Evolutionary conservation across 1,284 basidiomycete genomes (phyloP), one percentile per base, ranked within the genome.

Genomic region (Ganoderma lingzhi): DNA sequence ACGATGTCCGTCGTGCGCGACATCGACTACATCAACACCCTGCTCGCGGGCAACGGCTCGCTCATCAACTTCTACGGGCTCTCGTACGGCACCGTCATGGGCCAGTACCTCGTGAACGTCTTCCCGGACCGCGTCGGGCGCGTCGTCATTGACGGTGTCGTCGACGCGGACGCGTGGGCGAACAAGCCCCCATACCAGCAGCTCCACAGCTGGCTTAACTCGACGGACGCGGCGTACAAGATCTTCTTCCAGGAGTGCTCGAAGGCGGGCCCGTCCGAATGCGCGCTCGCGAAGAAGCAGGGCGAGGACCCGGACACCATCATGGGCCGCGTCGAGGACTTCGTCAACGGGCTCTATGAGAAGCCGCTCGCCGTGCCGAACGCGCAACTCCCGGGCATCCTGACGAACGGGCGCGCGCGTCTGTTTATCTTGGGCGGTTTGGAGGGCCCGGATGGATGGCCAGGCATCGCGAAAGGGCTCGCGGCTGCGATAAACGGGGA

Each of bases 1-100:
- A 85, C 84, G 0, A 78, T 78, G 42, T 82, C 78, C 2, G 84
- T 85, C 32, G 82, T 80, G 2, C 76, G 83, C 45, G 84, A 85
- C 72, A 80, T 85, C 41, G 83, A 83, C 70, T 81, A 80, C 67
- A 84, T 85, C 72, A 78, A 79, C 0, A 76, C 70, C 23, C 69
- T 78, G 1, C 75, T 85, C 4, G 83, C 84, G n/a, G 84, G 84
- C 1, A 71, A 81, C 19, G 79, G 82, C 45, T 78, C 80, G 0
- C 75, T 80, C 45, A 85, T 86, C 32, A 76, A 78, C 66, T 76
- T 75, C 72, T 78, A 70, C 30, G 77, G 77, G n/a, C 56, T 70
- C 6, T 76, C 74, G 14, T 78, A 78, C 51, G 77, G 77, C 3
- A 72, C 77, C 2, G 73, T 76, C 51, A 70, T 78, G 0, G 75